Evolutionary conservation across 345 rosid genomes (phyloP).

Genomic region (Lagerstroemia speciosa): DNA sequence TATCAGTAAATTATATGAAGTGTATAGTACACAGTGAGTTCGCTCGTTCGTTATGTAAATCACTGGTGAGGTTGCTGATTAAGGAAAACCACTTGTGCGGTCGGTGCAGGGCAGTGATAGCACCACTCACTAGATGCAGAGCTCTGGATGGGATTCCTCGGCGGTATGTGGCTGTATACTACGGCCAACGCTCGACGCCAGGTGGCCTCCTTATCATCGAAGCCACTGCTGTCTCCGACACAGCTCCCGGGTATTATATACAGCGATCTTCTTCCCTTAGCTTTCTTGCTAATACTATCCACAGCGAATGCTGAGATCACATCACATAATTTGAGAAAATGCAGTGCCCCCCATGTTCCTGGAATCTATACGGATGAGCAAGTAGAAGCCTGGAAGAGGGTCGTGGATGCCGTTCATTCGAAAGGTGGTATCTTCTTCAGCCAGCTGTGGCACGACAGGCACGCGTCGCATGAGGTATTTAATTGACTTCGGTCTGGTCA

Average conservation of each 20-base stretch:
- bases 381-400: slow-evolving; percentile 76
- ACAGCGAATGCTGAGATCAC: not conserved
- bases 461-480: slow-evolving; percentile 71
- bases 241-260: slow-evolving; percentile 70
- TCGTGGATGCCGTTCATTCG: slow-evolving; percentile 69
- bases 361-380: slow-evolving; percentile 80
- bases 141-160: slow-evolving; percentile 64
- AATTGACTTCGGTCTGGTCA: no score
- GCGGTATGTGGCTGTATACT: slow-evolving; percentile 58
- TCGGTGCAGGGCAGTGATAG: slow-evolving; percentile 59
- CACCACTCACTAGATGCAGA: slow-evolving; percentile 88
- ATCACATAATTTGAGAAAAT: not conserved
- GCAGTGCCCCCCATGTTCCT: slow-evolving; percentile 73
- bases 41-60: no score
- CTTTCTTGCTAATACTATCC: not conserved
- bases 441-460: slow-evolving; percentile 92
- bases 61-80: no score
- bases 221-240: slow-evolving; percentile 58
- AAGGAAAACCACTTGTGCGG: no score
- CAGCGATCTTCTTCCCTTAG: not conserved
- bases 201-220: slow-evolving; percentile 80
- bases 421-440: slow-evolving; percentile 72
- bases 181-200: slow-evolving; percentile 67
- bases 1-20: no score
- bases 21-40: no score